phyloP scores from a whole-genome alignment of 2,329 filamentous ascomycete species.

The Penicillium sp. region DNA sequence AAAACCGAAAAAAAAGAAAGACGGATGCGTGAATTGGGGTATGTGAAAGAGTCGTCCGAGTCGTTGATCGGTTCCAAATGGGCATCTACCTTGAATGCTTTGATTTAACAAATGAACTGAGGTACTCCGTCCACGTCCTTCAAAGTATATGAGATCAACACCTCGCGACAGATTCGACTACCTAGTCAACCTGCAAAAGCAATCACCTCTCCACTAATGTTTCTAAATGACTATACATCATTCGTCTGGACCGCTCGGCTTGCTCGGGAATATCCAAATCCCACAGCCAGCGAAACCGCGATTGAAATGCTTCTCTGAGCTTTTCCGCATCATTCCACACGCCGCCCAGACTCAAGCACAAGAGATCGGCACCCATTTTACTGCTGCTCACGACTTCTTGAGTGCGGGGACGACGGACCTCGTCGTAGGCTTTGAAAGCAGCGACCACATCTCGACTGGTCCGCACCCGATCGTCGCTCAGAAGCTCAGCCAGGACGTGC shows the following conservation, averaged over 20 bases:
- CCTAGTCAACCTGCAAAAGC: background rate
- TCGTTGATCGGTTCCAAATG: too few species aligned
- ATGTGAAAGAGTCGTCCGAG: too few species aligned
- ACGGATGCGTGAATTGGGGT: too few species aligned
- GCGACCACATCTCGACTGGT: slow-evolving; percentile 33
- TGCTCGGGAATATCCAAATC: slow-evolving; percentile 27
- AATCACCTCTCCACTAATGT: background rate
- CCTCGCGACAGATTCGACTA: too few species aligned
- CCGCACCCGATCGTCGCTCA: slow-evolving; percentile 36
- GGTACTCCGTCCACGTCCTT: too few species aligned
- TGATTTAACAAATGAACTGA: too few species aligned
- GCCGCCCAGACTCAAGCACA: slow-evolving; percentile 23
- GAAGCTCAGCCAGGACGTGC: slow-evolving; percentile 38
- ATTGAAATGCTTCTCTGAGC: slow-evolving; percentile 18
- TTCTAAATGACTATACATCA: slow-evolving; percentile 11
- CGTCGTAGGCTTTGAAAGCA: slow-evolving; percentile 50
- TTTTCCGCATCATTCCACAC: slow-evolving; percentile 24
- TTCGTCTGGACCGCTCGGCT: slow-evolving; percentile 18
- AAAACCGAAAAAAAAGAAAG: too few species aligned
- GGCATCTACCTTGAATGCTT: too few species aligned
- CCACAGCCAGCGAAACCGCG: slow-evolving; percentile 31
- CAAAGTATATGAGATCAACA: too few species aligned
- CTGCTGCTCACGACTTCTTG: slow-evolving; percentile 50
- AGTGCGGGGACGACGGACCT: slow-evolving; percentile 43
- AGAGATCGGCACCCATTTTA: slow-evolving; percentile 35